Conservation (phyloP, 2,329 filamentous ascomycete genomes). For the Paecilomyces dactylethromorphus region DNA sequence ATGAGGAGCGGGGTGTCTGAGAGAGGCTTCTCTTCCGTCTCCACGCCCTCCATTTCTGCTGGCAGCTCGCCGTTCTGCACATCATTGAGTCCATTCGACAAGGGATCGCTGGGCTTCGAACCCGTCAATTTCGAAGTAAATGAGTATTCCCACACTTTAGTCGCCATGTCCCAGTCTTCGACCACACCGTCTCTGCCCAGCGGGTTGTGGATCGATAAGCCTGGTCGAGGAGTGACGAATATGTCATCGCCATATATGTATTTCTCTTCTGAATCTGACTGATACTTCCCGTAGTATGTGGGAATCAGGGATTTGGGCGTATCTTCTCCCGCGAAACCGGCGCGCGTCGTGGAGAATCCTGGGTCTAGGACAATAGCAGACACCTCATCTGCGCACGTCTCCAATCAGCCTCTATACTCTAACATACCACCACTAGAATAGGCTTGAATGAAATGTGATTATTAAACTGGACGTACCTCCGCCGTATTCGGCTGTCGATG, state of each 20-base stretch:
- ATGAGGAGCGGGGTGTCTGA: conserved; percentile 86
- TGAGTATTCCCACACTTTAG: conserved; percentile 86
- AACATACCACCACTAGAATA: neutral
- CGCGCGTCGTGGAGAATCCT: conserved; percentile 83
- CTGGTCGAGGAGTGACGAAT: conserved; percentile 67
- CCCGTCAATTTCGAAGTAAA: conserved; percentile 84
- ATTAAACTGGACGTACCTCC: conserved; percentile 34
- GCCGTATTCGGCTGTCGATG: conserved; percentile 42
- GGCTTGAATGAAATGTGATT: conserved; percentile 5
- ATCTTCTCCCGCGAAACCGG: conserved; percentile 96
- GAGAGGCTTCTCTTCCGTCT: conserved; percentile 65
- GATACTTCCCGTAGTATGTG: conserved; percentile 71
- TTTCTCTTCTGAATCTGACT: conserved; percentile 47
- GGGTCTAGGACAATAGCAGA: conserved; percentile 94
- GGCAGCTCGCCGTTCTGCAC: conserved; percentile 51
- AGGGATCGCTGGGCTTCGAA: conserved; percentile 60
- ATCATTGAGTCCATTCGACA: conserved; percentile 75
- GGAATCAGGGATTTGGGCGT: conserved; percentile 89
- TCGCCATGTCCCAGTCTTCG: conserved; percentile 91
- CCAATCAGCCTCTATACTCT: conserved; percentile 3
- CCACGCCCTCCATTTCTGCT: conserved; percentile 55
- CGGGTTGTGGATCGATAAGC: conserved; percentile 83
- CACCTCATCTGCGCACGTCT: conserved; percentile 68
- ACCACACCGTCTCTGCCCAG: conserved; percentile 85
- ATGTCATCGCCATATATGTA: conserved; percentile 83